Percentiles rank a stretch among this genome's conserved stretches.
Evolutionary conservation across 345 rosid species (phyloP).

Genomic region (Carallia pectinifolia): DNA sequence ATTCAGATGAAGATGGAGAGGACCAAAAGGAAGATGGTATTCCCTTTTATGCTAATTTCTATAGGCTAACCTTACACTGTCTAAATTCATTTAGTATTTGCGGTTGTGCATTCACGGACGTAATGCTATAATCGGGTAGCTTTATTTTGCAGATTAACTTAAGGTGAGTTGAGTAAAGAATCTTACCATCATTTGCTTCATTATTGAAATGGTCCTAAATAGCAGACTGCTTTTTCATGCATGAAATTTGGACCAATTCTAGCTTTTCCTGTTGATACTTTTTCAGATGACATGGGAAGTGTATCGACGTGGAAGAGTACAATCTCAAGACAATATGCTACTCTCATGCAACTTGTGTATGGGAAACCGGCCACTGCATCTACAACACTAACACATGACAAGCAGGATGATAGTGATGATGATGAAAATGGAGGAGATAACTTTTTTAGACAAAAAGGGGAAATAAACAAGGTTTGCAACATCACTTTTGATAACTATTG

Average conservation of each 20-base stretch:
- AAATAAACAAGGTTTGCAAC: constrained; percentile 57
- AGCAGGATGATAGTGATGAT: constrained; percentile 45
- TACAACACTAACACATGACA: constrained; percentile 34
- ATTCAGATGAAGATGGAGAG: constrained; percentile 37
- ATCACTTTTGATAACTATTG: background rate
- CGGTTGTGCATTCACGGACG: background rate
- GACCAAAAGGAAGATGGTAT: constrained; percentile 52
- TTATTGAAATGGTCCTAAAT: background rate
- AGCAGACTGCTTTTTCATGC: background rate
- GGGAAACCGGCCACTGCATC: constrained; percentile 47
- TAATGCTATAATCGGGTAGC: background rate
- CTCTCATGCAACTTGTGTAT: constrained; percentile 82
- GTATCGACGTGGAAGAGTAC: constrained; percentile 80
- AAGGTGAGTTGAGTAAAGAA: too few relatives aligned
- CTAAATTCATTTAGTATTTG: background rate
- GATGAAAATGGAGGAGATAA: constrained; percentile 67
- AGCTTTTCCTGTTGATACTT: constrained; percentile 14
- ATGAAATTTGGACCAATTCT: constrained; percentile 9
- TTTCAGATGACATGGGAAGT: constrained; percentile 58
- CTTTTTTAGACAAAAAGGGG: constrained; percentile 84
- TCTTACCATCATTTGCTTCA: background rate
- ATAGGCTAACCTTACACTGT: background rate
- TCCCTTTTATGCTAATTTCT: background rate
- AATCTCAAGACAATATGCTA: constrained; percentile 42
- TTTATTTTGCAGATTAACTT: background rate